Conservation (phyloP, 1,284 basidiomycete genomes). For the Vanrija humicola region DNA sequence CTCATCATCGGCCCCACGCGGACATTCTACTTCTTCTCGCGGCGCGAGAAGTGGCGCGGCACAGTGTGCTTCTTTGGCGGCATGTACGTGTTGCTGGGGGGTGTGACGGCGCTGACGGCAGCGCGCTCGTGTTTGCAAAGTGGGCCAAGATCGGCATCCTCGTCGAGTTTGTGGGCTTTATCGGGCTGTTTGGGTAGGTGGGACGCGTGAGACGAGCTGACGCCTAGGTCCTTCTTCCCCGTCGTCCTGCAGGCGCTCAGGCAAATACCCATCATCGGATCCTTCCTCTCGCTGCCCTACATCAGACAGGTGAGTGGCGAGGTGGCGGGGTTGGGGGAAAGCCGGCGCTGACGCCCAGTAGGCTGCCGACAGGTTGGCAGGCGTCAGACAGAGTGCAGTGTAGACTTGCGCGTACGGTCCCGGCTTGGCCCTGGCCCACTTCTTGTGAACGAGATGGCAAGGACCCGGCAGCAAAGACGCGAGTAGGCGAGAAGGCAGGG, state of each 20-base stretch:
- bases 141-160: constrained; percentile 91
- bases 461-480: too few relatives aligned
- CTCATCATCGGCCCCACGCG: constrained; percentile 93
- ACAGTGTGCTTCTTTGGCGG: constrained; percentile 87
- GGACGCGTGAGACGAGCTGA: too few relatives aligned
- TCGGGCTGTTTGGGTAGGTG: constrained; percentile 99
- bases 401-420: constrained; percentile 6
- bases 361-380: constrained; percentile 46
- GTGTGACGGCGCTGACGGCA: constrained; percentile 9
- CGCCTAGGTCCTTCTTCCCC: constrained; percentile 92
- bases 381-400: constrained; percentile 48
- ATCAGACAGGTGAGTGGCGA: constrained; percentile 55
- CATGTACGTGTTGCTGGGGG: constrained; percentile 51
- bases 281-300: constrained; percentile 78
- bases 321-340: neutral
- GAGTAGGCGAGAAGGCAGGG: too few relatives aligned
- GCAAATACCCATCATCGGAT: constrained; percentile 90
- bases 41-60: constrained; percentile 94
- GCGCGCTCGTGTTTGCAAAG: constrained; percentile 62
- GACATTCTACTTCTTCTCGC: constrained; percentile 97
- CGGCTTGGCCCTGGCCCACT: too few relatives aligned
- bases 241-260: constrained; percentile 94
- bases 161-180: constrained; percentile 91
- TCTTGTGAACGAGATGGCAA: too few relatives aligned
- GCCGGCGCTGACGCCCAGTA: constrained; percentile 5